Conservation (phyloP, 1,284 basidiomycete species). For the Anthracocystis setariae region DNA sequence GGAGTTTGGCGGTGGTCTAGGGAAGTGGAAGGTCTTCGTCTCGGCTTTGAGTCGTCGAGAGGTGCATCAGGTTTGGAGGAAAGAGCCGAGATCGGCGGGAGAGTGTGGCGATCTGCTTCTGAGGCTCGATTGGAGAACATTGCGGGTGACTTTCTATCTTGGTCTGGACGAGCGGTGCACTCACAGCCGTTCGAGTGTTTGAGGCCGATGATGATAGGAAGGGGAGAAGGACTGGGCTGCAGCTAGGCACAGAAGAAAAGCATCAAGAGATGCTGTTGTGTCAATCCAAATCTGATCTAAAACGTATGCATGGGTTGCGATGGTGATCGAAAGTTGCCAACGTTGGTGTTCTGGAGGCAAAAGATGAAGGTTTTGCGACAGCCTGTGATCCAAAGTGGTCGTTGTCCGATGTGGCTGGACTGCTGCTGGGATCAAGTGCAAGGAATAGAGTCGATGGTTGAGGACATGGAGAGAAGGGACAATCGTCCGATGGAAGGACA, state of each 20-base stretch:
- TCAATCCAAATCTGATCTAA: no score
- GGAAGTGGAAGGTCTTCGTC: conserved; percentile 15
- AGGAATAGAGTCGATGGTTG: no score
- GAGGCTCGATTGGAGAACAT: conserved; percentile 21
- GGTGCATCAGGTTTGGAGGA: conserved; percentile 11
- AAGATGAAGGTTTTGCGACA: no score
- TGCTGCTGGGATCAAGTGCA: neutral
- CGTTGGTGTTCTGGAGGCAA: no score
- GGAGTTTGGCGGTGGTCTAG: conserved; percentile 20
- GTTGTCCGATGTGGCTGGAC: neutral
- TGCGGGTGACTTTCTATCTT: neutral
- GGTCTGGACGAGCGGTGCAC: neutral
- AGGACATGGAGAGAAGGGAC: neutral
- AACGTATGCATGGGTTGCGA: no score
- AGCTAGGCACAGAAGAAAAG: neutral
- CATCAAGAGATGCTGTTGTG: neutral
- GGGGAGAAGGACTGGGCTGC: neutral
- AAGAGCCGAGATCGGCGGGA: conserved; percentile 30
- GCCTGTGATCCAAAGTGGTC: no score
- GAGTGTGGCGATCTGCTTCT: conserved; percentile 33
- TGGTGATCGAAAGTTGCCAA: no score
- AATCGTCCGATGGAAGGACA: no score
- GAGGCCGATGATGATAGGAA: neutral
- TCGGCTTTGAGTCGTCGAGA: conserved; percentile 8
- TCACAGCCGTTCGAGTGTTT: neutral